Base-by-base conservation (phyloP, 2,329 filamentous ascomycete genomes). In the Calonectria honghensis region DNA sequence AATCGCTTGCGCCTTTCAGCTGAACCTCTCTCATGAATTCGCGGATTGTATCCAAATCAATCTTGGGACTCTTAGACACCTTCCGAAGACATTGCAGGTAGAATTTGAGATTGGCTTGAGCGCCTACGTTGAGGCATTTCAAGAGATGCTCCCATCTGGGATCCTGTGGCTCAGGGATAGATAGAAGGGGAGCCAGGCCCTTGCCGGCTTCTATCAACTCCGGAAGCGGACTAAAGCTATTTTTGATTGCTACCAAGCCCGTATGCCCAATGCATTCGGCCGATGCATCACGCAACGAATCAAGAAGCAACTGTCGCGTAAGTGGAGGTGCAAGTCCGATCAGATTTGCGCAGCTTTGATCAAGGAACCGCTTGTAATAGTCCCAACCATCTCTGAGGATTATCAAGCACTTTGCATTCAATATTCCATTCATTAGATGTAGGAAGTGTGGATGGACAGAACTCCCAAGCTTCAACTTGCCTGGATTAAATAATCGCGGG, bases 141-240 rank as follows among this genome's bases (percentile, higher is more conserved):
- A 72, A 41, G 31, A 59, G n/a, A n/a, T 45, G 14, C 16, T 16
- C 24, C 70, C 70, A 72, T 20, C 31, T 37, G 3, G 39, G 51
- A 61, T 72, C 51, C 63, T 72, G 27, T 20, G 70, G 63, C n/a
- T 72, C 70, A 11, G 70, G 70, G n/a, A 72, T 68, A 6, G 65
- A 52, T 16, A 72, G 32, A 14, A 72, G 63, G 18, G 63, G 70
- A 14, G 39, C 51, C 14, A 72, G 37, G 16, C 39, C 37, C 20
- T 65, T 31, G 35, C 65, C 35, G 20, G 35, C 31, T 16, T 72
- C 51, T 6, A 45, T 50, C n/a, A 72, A 18, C 6, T 61, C 14
- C 13, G 65, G 61, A 14, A 66, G 35, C 10, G 70, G 63, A 4
- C 41, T 35, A 20, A 67, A 72, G 6, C 41, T 52, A 18, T 41